A percentile compares a stretch with the other conserved stretches of the same genome.
Conservation (phyloP, 495 filamentous ascomycete genomes). For the Massariosphaeria phaeospora region DNA sequence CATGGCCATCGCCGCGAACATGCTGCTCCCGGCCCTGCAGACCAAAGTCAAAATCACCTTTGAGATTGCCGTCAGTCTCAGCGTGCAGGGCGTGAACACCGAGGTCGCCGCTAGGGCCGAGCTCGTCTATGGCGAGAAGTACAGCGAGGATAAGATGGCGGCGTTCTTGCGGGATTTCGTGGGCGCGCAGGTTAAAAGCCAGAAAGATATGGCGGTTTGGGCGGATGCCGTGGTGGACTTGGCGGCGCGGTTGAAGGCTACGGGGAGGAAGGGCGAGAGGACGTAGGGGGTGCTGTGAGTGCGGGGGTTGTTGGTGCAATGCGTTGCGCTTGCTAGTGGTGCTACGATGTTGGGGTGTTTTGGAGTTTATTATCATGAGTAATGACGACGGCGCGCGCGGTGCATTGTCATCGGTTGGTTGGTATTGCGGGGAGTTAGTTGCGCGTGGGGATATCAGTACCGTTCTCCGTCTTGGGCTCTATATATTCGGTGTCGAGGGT, state of each 20-base stretch:
- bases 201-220: slow-evolving; percentile 46
- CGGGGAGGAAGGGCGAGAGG: slow-evolving; percentile 47
- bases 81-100: slow-evolving; percentile 36
- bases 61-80: slow-evolving; percentile 47
- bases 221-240: slow-evolving; percentile 53
- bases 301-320: not conserved
- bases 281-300: not conserved
- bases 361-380: no score
- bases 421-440: no score
- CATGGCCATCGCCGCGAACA: slow-evolving; percentile 47
- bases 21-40: slow-evolving; percentile 55
- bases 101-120: slow-evolving; percentile 42
- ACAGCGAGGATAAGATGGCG: slow-evolving; percentile 58
- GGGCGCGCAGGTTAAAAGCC: slow-evolving; percentile 40
- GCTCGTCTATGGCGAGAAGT: slow-evolving; percentile 64
- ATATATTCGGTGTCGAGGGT: no score
- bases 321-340: not conserved
- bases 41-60: slow-evolving; percentile 58
- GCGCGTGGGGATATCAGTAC: no score
- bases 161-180: slow-evolving; percentile 53
- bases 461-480: no score
- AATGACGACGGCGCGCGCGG: not conserved
- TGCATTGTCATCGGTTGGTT: no score
- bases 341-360: not conserved
- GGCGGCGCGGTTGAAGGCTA: slow-evolving; percentile 50